Percentiles rank a stretch among this genome's conserved stretches.
These are phyloP conservation scores for Clathrus columnatus DNA, from an alignment of 768 basidiomycete genomes.

Conservation along the genomic window DNA sequence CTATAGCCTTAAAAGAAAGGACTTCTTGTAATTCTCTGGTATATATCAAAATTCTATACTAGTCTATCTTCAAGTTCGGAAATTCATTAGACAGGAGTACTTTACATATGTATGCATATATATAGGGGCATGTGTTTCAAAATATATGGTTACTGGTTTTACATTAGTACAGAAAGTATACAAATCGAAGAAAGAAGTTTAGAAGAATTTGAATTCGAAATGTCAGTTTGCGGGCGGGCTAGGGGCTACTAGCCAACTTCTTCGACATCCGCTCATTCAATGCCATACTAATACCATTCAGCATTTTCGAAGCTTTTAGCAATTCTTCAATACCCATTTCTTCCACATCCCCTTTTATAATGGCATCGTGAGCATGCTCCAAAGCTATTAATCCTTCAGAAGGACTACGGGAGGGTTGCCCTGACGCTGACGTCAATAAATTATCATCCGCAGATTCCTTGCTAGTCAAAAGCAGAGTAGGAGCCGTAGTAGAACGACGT, in stretches of 20 bases:
- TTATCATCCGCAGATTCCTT: neutral
- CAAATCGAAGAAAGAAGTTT: too few relatives aligned
- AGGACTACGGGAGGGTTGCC: neutral
- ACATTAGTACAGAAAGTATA: too few relatives aligned
- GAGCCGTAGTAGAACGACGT: conserved; percentile 1
- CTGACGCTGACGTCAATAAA: neutral
- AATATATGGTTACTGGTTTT: too few relatives aligned
- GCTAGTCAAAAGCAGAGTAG: neutral
- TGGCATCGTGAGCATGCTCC: conserved; percentile 4
- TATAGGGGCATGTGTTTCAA: too few relatives aligned
- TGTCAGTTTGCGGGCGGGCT: too few relatives aligned
- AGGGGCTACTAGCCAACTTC: neutral
- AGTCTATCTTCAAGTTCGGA: too few relatives aligned
- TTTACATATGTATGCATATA: too few relatives aligned
- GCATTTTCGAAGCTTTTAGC: neutral
- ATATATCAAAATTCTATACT: too few relatives aligned
- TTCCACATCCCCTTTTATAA: neutral
- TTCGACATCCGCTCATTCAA: conserved; percentile 2
- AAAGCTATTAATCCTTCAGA: conserved; percentile 6
- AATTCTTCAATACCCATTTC: conserved; percentile 6
- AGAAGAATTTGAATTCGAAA: too few relatives aligned
- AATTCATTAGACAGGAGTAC: too few relatives aligned
- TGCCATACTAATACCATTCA: conserved; percentile 1
- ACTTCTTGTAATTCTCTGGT: too few relatives aligned
- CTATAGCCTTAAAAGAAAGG: too few relatives aligned